Percentiles rank a stretch among this genome's conserved stretches.
Evolutionary conservation across 2,329 filamentous ascomycete species (phyloP).

Genomic region (Parasarocladium wereldwijsianum): DNA sequence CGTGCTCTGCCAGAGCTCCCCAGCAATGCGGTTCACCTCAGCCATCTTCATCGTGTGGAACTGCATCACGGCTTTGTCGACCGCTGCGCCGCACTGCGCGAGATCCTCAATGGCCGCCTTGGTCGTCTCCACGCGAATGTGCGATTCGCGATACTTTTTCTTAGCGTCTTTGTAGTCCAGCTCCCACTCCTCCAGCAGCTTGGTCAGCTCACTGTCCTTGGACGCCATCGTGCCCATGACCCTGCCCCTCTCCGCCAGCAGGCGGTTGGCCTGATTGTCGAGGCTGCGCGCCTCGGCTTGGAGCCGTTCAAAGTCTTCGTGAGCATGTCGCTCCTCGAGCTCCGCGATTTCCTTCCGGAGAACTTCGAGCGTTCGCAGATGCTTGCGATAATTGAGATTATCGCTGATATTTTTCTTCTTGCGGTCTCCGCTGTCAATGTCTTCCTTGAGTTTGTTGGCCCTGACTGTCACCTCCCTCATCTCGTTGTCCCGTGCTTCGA

Average conservation of each 20-base stretch:
- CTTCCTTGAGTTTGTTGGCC: constrained; percentile 64
- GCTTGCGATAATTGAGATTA: constrained; percentile 75
- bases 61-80: constrained; percentile 95
- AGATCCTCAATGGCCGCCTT: constrained; percentile 89
- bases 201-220: constrained; percentile 61
- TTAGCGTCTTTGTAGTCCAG: constrained; percentile 77
- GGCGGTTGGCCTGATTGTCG: constrained; percentile 51
- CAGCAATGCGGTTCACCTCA: constrained; percentile 88
- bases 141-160: constrained; percentile 66
- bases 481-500: constrained; percentile 32
- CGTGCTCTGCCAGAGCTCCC: constrained; percentile 91
- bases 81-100: constrained; percentile 62
- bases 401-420: constrained; percentile 79
- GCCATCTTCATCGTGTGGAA: constrained; percentile 97
- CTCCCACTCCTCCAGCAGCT: constrained; percentile 66
- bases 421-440: constrained; percentile 64
- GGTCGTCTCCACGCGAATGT: constrained; percentile 82
- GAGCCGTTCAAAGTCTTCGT: constrained; percentile 67
- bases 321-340: constrained; percentile 65
- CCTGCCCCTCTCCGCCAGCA: constrained; percentile 58
- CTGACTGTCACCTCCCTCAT: constrained; percentile 58
- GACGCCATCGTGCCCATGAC: constrained; percentile 45
- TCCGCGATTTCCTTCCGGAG: constrained; percentile 57
- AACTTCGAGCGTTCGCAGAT: constrained; percentile 50
- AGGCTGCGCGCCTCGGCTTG: constrained; percentile 52